Evolutionary conservation across 331 rosid species (phyloP).

Genomic region (Quercus lobata): DNA sequence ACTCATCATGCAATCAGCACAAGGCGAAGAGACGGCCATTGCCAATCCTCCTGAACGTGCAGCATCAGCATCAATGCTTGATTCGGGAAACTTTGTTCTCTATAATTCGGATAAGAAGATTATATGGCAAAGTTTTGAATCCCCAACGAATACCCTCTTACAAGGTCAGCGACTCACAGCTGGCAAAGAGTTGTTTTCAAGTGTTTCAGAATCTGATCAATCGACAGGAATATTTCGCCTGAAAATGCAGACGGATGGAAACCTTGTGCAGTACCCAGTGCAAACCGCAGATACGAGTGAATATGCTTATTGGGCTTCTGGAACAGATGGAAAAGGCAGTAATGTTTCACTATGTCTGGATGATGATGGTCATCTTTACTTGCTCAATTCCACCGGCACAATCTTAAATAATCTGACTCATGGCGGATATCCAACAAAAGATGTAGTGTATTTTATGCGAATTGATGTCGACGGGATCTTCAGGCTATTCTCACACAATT

Average conservation of each 20-base stretch:
- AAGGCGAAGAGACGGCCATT: conserved; percentile 13
- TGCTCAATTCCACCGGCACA: neutral
- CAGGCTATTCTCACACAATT: conserved; percentile 8
- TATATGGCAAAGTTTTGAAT: conserved; percentile 51
- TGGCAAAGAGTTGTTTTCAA: conserved; percentile 17
- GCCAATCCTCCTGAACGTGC: neutral
- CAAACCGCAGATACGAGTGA: neutral
- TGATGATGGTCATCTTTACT: conserved; percentile 14
- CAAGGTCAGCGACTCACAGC: conserved; percentile 25
- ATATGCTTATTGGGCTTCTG: conserved; percentile 1
- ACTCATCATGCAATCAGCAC: conserved; percentile 11
- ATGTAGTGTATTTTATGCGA: neutral
- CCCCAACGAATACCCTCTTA: conserved; percentile 50
- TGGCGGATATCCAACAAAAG: neutral
- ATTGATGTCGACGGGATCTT: conserved; percentile 22
- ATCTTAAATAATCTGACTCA: neutral
- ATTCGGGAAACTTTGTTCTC: conserved; percentile 54
- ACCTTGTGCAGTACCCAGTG: conserved; percentile 30
- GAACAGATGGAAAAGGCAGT: neutral
- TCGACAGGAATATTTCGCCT: conserved; percentile 26
- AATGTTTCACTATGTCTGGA: conserved; percentile 12
- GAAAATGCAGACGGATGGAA: conserved; percentile 18
- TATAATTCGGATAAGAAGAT: neutral
- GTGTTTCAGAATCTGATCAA: conserved; percentile 14
- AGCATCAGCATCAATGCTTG: conserved; percentile 50